Percentiles rank a stretch among this genome's conserved stretches.
These are phyloP conservation scores for Leccinum barrowsii DNA, from an alignment of 768 basidiomycete genomes.

Conservation along the genomic window DNA sequence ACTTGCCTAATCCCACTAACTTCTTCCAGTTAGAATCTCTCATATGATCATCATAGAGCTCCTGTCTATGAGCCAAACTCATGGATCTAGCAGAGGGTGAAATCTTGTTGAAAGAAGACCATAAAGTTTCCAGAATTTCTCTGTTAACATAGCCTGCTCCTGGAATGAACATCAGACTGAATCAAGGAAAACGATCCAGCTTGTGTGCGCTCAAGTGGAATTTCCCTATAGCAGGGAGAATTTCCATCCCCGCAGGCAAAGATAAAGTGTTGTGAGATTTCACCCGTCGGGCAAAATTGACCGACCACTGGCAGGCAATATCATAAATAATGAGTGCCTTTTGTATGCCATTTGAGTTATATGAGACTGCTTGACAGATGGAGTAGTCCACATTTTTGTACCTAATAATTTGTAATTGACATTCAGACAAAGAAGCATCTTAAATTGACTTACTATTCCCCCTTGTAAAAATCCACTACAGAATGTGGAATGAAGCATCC, in stretches of 20 bases:
- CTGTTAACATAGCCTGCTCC: constrained; percentile 31
- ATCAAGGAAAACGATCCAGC: constrained; percentile 23
- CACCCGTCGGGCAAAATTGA: constrained; percentile 5
- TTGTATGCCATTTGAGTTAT: constrained; percentile 1
- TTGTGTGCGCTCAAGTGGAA: constrained; percentile 33
- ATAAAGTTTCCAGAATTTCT: constrained; percentile 34
- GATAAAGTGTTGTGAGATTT: neutral
- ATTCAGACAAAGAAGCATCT: neutral
- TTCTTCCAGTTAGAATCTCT: constrained; percentile 2
- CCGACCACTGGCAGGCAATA: constrained; percentile 27
- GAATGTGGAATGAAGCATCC: constrained; percentile 24
- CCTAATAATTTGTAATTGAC: constrained; percentile 4
- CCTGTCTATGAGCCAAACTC: constrained; percentile 21
- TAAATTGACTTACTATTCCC: constrained; percentile 13
- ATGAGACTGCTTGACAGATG: constrained; percentile 16
- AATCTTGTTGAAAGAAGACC: constrained; percentile 29
- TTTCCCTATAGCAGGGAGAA: constrained; percentile 21
- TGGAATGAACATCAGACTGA: constrained; percentile 11
- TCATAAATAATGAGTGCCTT: constrained; percentile 26
- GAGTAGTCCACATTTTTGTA: constrained; percentile 30
- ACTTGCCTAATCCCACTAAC: neutral
- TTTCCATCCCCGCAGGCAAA: neutral
- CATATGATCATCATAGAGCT: constrained; percentile 15
- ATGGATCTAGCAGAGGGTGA: constrained; percentile 22
- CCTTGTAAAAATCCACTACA: constrained; percentile 32